Conservation (phyloP, 2,329 filamentous ascomycete genomes). For the Penicillium rolfsii region DNA sequence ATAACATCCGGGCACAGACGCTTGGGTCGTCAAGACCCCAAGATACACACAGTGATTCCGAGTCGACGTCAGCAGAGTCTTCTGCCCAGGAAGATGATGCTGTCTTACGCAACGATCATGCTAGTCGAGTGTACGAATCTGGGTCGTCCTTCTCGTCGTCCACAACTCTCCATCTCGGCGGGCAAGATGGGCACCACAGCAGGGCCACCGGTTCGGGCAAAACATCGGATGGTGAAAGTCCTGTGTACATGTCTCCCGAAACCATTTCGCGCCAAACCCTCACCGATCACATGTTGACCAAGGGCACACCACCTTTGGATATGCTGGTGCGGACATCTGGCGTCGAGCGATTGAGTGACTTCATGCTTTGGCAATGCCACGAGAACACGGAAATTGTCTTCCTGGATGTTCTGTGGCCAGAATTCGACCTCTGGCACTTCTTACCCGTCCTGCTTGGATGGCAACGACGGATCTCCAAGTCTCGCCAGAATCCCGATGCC, state of each 20-base stretch:
- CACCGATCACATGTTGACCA: constrained; percentile 84
- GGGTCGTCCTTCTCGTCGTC: constrained; percentile 46
- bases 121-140: constrained; percentile 37
- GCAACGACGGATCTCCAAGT: constrained; percentile 69
- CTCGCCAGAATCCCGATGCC: constrained; percentile 62
- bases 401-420: constrained; percentile 88
- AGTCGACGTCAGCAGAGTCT: constrained; percentile 45
- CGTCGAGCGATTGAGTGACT: constrained; percentile 90
- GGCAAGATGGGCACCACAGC: constrained; percentile 36
- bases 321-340: constrained; percentile 90
- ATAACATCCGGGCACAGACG: constrained; percentile 76
- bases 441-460: constrained; percentile 90
- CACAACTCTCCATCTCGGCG: constrained; percentile 54
- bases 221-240: constrained; percentile 29
- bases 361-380: constrained; percentile 98
- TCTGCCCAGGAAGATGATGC: constrained; percentile 52
- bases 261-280: constrained; percentile 82
- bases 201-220: constrained; percentile 43
- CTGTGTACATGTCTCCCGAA: constrained; percentile 73
- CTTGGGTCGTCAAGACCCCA: constrained; percentile 33
- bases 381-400: constrained; percentile 92
- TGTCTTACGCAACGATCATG: constrained; percentile 21
- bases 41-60: constrained; percentile 53
- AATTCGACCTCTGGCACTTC: constrained; percentile 93
- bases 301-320: constrained; percentile 82